Evolutionary conservation across 306 rosid genomes (phyloP).

Genomic region (Casuarina glauca): DNA sequence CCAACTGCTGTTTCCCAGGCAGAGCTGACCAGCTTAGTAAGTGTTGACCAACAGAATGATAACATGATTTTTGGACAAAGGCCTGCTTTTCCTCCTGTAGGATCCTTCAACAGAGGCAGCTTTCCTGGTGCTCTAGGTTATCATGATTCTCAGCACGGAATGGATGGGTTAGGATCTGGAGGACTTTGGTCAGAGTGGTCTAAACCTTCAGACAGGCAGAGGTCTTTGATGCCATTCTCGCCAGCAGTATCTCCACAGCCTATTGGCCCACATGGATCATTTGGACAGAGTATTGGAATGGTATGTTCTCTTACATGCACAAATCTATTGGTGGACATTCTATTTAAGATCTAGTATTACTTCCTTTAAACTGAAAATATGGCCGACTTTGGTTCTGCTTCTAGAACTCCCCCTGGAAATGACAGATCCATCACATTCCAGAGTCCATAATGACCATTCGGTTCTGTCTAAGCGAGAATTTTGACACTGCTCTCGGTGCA

Average conservation of each 20-base stretch:
- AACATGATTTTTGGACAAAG: slow-evolving; percentile 76
- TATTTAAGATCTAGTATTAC: not conserved
- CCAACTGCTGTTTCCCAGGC: slow-evolving; percentile 71
- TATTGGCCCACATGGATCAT: slow-evolving; percentile 62
- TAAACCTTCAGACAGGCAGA: slow-evolving; percentile 68
- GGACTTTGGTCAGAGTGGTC: slow-evolving; percentile 82
- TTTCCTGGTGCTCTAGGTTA: slow-evolving; percentile 64
- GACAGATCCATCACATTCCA: no score
- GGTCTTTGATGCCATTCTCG: slow-evolving; percentile 61
- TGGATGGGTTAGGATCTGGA: slow-evolving; percentile 68
- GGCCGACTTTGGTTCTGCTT: not conserved
- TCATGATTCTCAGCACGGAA: slow-evolving; percentile 79
- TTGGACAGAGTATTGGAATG: slow-evolving; percentile 72
- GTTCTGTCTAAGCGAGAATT: not conserved
- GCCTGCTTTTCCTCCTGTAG: slow-evolving; percentile 65
- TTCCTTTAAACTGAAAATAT: not conserved
- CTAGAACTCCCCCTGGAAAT: no score
- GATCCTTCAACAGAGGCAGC: slow-evolving; percentile 73
- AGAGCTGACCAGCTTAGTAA: slow-evolving; percentile 64
- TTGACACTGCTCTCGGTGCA: slow-evolving; percentile 1
- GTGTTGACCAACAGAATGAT: slow-evolving; percentile 74
- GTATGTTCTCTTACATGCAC: slow-evolving; percentile 54
- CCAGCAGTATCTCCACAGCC: slow-evolving; percentile 81
- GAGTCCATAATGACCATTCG: no score
- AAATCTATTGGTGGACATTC: slow-evolving; percentile 16